phyloP scores from a whole-genome alignment of 129 eudicot genomes.

The Chrysanthemum makinoi region DNA sequence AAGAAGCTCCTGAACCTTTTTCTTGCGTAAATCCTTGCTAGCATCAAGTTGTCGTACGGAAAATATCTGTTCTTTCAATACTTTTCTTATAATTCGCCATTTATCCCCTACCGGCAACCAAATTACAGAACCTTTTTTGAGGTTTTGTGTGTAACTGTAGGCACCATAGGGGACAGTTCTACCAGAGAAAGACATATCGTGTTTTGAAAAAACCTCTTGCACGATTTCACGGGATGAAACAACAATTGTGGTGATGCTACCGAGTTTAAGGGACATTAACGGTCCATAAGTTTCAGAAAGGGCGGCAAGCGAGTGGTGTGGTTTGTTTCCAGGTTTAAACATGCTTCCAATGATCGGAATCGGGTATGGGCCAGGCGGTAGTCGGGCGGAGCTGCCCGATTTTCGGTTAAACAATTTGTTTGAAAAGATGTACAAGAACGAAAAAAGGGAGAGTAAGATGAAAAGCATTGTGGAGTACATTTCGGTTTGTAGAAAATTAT shows the following conservation, averaged over 20 bases:
- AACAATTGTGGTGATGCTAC: slow-evolving; percentile 36
- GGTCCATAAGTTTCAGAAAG: slow-evolving; percentile 46
- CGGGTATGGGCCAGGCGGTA: slow-evolving; percentile 1
- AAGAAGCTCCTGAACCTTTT: slow-evolving; percentile 8
- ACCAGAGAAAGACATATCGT: slow-evolving; percentile 16
- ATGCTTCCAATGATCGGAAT: too few species aligned
- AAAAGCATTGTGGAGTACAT: slow-evolving; percentile 19
- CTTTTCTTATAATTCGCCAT: slow-evolving; percentile 25
- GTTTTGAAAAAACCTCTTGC: slow-evolving; percentile 32
- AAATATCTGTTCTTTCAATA: slow-evolving; percentile 30
- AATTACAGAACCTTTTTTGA: slow-evolving; percentile 16
- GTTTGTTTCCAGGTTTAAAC: too few species aligned
- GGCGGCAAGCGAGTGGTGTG: too few species aligned
- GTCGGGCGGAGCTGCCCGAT: not conserved
- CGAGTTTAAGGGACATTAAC: slow-evolving; percentile 46
- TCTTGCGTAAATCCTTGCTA: slow-evolving; percentile 24
- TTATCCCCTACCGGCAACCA: slow-evolving; percentile 22
- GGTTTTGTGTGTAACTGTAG: not conserved
- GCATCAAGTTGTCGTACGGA: slow-evolving; percentile 26
- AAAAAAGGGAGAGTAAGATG: slow-evolving; percentile 15
- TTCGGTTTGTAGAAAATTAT: not conserved
- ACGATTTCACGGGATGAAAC: slow-evolving; percentile 43
- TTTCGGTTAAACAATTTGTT: not conserved
- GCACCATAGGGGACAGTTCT: slow-evolving; percentile 21
- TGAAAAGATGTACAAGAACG: not conserved